Evolutionary conservation across 2,329 filamentous ascomycete species (phyloP), one percentile per base, ranked within the genome.

Genomic region (Scytalidium lignicola): DNA sequence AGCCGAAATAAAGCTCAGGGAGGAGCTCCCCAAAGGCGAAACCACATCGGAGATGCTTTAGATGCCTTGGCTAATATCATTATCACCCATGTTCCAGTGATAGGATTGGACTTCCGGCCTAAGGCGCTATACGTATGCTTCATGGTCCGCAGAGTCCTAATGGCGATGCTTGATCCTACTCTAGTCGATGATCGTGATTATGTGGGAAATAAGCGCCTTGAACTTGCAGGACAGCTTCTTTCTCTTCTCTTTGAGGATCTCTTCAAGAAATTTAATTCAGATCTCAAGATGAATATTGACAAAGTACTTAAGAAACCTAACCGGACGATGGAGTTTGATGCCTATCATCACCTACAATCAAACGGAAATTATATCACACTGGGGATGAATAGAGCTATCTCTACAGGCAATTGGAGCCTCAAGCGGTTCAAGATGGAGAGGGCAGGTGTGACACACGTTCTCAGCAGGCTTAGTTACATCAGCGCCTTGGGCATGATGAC

Each of bases 401-500:
- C 95, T 47, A 97, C 93, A 0, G 93, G 93, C 18, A 99, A 99
- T 64, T 99, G 93, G 93, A 96, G 80, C 55, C 78, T 99, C 58
- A 96, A 96, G 70, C 90, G 95, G 66, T 99, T 99, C 74, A 90
- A 92, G 68, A 99, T 99, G 93, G 95, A 97, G 64, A 80, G 92
- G 65, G 92, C 93, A 19, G 93, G 93, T 64, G 90, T 99, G 19
- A 97, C 95, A 0, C 93, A 99, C 68, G 90, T 99, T 39, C 76
- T 99, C 44, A 97, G 92, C 69, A 83, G 93, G 55, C 75, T 99
- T 48, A 97, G 92, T 68, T 99, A 97, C 65, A 96, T 99, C 67
- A 88, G 87, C 55, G 93, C 93, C 22, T 80, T 99, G 22, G 95
- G 95, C 54, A 99, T 99, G 95, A 99, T 99, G 93, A 99, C 93